Conservation (phyloP, 257 asterid species). For the Jaltomata sinuosa region DNA sequence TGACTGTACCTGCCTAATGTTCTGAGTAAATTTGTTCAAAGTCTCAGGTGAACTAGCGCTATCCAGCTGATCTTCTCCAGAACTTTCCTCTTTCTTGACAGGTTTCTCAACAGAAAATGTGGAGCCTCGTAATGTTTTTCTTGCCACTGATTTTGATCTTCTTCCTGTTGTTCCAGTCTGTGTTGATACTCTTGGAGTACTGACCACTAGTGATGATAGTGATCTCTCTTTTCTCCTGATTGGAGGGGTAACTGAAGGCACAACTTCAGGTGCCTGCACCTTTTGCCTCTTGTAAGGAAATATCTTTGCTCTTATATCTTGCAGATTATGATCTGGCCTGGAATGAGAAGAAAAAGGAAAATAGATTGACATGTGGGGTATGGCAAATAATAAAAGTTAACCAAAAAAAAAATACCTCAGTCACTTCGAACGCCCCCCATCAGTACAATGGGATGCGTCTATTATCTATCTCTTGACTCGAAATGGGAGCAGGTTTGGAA, state of each 20-base stretch:
- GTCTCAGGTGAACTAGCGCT: conserved; percentile 78
- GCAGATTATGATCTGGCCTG: conserved; percentile 59
- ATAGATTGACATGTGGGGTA: background rate
- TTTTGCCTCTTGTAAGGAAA: conserved; percentile 48
- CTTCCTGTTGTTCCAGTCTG: conserved; percentile 42
- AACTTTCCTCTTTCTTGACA: conserved; percentile 56
- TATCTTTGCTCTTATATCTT: conserved; percentile 40
- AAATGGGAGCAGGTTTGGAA: background rate
- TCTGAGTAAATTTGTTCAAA: conserved; percentile 44
- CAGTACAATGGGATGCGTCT: background rate
- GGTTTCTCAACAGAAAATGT: conserved; percentile 76
- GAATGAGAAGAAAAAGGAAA: background rate
- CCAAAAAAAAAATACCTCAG: background rate
- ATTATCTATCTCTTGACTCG: background rate
- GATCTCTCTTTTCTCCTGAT: conserved; percentile 60
- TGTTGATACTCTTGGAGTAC: conserved; percentile 64
- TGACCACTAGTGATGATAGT: conserved; percentile 51
- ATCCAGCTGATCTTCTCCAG: conserved; percentile 53
- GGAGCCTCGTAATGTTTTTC: conserved; percentile 76
- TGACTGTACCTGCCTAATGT: conserved; percentile 52
- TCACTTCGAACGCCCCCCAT: background rate
- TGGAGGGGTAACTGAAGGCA: conserved; percentile 28
- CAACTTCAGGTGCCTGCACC: conserved; percentile 31
- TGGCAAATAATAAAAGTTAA: background rate
- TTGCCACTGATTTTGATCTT: conserved; percentile 49